Base-by-base conservation (phyloP, 176 grass and related monocot species). In the Phyllostachys edulis region DNA sequence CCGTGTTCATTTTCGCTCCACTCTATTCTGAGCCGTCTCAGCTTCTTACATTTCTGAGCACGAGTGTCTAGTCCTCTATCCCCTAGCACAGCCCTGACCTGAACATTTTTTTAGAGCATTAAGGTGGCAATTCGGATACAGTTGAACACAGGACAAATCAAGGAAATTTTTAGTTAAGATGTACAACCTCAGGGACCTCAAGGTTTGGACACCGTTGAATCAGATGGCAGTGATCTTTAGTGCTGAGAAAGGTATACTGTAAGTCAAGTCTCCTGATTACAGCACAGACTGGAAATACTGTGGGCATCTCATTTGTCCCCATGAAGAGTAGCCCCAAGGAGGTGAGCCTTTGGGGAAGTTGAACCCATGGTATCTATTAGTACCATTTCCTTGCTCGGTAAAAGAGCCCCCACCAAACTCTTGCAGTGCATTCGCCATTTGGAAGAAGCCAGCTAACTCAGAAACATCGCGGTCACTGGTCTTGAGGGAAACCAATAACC, bases 21-120 rank as follows among this genome's bases (percentile, higher is more conserved):
- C 46, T 49, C 46, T 49, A 49, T 49, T 49, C 46, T 49, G 46
- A 49, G 46, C 46, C 0, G 13, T 49, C 13, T 49, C 46, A 49
- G 46, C 12, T 4, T 49, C 32, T 60, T 55, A 55, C 16, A 55
- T 55, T 55, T 55, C 17, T 55, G 17, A 55, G 52, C 52, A 55
- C 20, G 52, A 55, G 7, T 55, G 20, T 55, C 5, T 60, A 83
- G 23, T 61, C 66, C 80, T 46, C 65, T 83, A 40, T 83, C 80
- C 47, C 80, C 80, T 38, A 83, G 69, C 68, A 84, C 80, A 45
- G 63, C 41, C 49, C 40, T 74, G 6, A 37, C 47, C 80, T 63
- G 7, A n/a, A n/a, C n/a, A n/a, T n/a, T n/a, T n/a, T n/a, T n/a
- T n/a, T n/a, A n/a, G n/a, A n/a, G n/a, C n/a, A n/a, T n/a, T n/a